Evolutionary conservation across 2,329 filamentous ascomycete species (phyloP), one percentile per base, ranked within the genome.

Genomic region (Diaporthe citrichinensis): DNA sequence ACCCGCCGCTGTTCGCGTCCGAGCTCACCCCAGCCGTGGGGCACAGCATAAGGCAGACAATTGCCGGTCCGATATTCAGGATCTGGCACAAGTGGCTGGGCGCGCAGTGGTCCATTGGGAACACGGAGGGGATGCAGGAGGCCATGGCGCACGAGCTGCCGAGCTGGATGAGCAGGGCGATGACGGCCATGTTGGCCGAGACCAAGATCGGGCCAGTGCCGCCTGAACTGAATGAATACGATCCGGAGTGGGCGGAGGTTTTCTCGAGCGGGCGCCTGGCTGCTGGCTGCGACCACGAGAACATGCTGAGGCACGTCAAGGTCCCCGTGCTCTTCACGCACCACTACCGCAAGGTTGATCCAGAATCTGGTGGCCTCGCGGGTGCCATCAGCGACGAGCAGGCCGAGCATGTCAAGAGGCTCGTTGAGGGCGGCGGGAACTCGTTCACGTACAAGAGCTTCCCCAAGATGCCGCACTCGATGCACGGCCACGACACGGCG

Each of bases 41-140:
- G 8, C 77, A 77, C 49, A 57, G 71, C 9, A 41, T 78, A 10
- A 31, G 74, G 15, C 74, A 77, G 68, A 55, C 61, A 14, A 69
- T 76, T 12, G 76, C 74, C 10, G 77, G 67, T 8, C 76, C 77
- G 31, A 44, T 78, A 41, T 78, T 78, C 71, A 46, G 36, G 17
- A 46, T 76, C 69, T 77, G 77, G 77, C 69, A 62, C 67, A 76
- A 77, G 74, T 78, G 77, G 77, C 72, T 78, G 8, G 76, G 77
- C 69, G 23, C 77, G 34, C 77, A 78, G 71, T 78, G 76, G 77
- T 69, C 77, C 31, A 71, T 78, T 15, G 76, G 69, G 25, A 46
- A 76, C 74, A 36, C 44, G 36, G 74, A 62, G n/a, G 76, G 74
- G 44, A 78, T 78, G 77, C 51, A 62, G 7, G 8, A 59, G 17